Evolutionary conservation across 306 rosid species (phyloP), one percentile per base, ranked within the genome.

Genomic region (Gleditsia sinensis): DNA sequence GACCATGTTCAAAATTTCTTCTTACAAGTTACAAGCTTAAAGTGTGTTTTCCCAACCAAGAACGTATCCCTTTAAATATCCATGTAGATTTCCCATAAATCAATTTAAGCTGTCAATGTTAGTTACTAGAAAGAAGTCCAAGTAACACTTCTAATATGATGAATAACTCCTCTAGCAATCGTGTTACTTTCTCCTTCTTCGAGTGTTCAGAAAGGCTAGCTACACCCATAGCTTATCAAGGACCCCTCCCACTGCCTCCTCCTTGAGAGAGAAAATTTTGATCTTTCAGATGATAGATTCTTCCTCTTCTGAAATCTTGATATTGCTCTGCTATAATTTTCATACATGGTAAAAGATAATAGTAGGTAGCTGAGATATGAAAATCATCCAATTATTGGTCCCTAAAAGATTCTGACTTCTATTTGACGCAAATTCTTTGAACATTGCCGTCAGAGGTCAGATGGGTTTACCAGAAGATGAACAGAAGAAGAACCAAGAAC

Each of bases 401-500:
- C 61, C 28, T 27, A 2, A 10, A 11, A 24, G 1, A 27, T 36
- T 65, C 63, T 80, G 68, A 69, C 48, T 48, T n/a, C 64, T 53
- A 7, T 42, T 48, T n/a, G 7, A 74, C 61, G 21, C 10, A 16
- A 23, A 48, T 54, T 78, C 32, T 42, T 42, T 69, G 50, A 54
- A 59, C 21, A n/a, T 79, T 54, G 11, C 64, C 54, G 66, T 74
- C 85, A 94, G 98, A 86, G 98, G 98, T 58, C 97, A 89, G 84
- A 91, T 94, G 98, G 96, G 96, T 75, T 87, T 89, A 80, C 84
- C 93, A 32, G 90, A 88, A 82, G 88, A 86, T 20, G 87, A 89
- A 71, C 98, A 94, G 70, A 84, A 68, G 61, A 71, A 62, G 57
- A 75, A 78, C 68, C 92, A 77, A 74, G 91, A 94, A 76, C 83